These are phyloP conservation scores for Aspergillus piperis DNA, from an alignment of 2,329 filamentous ascomycete species.

Conservation along the genomic window DNA sequence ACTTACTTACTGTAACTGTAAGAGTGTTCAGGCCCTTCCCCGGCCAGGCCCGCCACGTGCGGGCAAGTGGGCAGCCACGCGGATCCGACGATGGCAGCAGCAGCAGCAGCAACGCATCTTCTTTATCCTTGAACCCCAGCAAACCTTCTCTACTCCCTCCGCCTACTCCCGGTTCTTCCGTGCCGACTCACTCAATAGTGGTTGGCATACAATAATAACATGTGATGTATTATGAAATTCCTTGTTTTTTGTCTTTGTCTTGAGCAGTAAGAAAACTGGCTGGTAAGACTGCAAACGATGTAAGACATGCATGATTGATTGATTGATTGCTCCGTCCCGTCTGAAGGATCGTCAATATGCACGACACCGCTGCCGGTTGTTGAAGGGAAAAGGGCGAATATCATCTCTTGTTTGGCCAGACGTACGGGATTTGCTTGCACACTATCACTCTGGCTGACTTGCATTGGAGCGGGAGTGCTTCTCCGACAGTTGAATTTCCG, in stretches of 20 bases:
- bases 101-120: background rate
- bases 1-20: too few species aligned
- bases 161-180: too few species aligned
- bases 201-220: too few species aligned
- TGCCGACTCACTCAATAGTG: too few species aligned
- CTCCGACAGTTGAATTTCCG: background rate
- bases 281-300: background rate
- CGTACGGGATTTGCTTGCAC: background rate
- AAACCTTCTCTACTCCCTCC: too few species aligned
- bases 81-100: background rate
- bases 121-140: background rate
- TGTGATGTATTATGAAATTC: too few species aligned
- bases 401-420: background rate
- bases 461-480: background rate
- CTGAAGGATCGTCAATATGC: background rate
- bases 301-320: background rate
- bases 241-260: too few species aligned
- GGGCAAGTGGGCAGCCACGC: constrained; percentile 3
- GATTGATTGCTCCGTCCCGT: background rate
- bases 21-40: background rate
- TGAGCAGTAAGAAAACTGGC: background rate
- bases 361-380: background rate
- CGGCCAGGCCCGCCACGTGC: constrained; percentile 1
- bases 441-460: background rate
- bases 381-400: background rate